A percentile compares a stretch with the other conserved stretches of the same genome.
Evolutionary conservation across 768 basidiomycete species (phyloP).

Genomic region (Boletus reticuloceps): DNA sequence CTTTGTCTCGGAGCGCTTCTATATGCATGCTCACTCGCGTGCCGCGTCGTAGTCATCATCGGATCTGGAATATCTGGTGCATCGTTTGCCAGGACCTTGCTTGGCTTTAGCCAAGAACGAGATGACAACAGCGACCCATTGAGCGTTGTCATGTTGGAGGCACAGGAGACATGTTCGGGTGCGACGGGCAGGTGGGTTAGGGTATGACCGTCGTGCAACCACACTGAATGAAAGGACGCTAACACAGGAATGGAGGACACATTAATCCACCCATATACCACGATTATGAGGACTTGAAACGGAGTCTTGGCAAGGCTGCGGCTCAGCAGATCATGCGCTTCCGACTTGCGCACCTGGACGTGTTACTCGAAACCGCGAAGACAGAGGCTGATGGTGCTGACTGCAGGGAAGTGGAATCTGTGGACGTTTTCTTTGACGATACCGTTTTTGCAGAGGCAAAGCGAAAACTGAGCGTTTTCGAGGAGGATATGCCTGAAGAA

Average conservation of each 20-base stretch:
- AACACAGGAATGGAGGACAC: slow-evolving; percentile 48
- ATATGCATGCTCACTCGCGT: background rate
- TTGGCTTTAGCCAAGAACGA: slow-evolving; percentile 28
- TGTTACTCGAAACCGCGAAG: slow-evolving; percentile 30
- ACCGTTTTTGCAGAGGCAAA: slow-evolving; percentile 38
- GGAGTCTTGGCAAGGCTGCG: slow-evolving; percentile 34
- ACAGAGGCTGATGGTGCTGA: slow-evolving; percentile 27
- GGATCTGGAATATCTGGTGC: slow-evolving; percentile 54
- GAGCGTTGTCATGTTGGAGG: slow-evolving; percentile 57
- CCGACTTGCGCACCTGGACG: slow-evolving; percentile 36
- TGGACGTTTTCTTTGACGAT: slow-evolving; percentile 35
- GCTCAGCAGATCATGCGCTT: slow-evolving; percentile 42
- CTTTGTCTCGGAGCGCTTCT: background rate
- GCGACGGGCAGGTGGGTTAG: slow-evolving; percentile 47
- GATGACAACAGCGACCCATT: slow-evolving; percentile 15
- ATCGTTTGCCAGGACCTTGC: slow-evolving; percentile 40
- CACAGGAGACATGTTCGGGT: slow-evolving; percentile 54
- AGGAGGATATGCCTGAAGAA: slow-evolving; percentile 51
- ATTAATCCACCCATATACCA: slow-evolving; percentile 48
- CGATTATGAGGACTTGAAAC: slow-evolving; percentile 41
- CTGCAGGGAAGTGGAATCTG: slow-evolving; percentile 32
- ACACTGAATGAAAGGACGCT: background rate
- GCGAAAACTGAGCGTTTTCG: slow-evolving; percentile 42
- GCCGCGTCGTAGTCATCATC: slow-evolving; percentile 38
- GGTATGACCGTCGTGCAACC: background rate